A percentile compares a stretch with the other conserved stretches of the same genome.
Evolutionary conservation across 176 grass and related monocot genomes (phyloP).

Genomic region (Carex littledalei): DNA sequence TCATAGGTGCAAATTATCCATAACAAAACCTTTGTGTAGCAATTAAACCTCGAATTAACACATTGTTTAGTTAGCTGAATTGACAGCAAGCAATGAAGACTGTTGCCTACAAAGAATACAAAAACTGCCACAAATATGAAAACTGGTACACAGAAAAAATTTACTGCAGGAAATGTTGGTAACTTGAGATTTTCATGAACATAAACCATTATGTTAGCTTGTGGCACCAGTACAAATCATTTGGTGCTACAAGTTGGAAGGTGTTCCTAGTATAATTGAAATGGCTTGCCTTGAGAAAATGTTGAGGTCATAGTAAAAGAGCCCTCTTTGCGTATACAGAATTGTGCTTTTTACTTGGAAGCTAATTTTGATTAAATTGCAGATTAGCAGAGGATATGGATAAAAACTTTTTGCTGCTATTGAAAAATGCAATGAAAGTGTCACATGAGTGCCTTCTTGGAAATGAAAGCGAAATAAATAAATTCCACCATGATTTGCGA

Average conservation of each 20-base stretch:
- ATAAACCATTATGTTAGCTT: background rate
- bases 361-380: conserved; percentile 29
- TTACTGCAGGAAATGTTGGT: background rate
- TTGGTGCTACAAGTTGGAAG: background rate
- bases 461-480: conserved; percentile 41
- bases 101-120: background rate
- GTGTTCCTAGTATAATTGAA: background rate
- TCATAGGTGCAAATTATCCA: background rate
- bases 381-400: conserved; percentile 42
- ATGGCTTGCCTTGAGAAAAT: background rate
- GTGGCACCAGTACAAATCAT: background rate
- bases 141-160: background rate
- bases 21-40: background rate
- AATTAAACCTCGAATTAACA: background rate
- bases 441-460: conserved; percentile 31
- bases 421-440: conserved; percentile 47
- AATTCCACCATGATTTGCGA: conserved; percentile 42
- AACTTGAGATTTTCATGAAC: background rate
- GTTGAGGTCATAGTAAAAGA: background rate
- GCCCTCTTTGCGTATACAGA: background rate
- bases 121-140: background rate
- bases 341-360: background rate
- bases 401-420: conserved; percentile 29
- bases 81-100: background rate
- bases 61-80: background rate